Evolutionary conservation across 2,329 filamentous ascomycete species (phyloP), one percentile per base, ranked within the genome.

Genomic region (Ampelomyces quisqualis): DNA sequence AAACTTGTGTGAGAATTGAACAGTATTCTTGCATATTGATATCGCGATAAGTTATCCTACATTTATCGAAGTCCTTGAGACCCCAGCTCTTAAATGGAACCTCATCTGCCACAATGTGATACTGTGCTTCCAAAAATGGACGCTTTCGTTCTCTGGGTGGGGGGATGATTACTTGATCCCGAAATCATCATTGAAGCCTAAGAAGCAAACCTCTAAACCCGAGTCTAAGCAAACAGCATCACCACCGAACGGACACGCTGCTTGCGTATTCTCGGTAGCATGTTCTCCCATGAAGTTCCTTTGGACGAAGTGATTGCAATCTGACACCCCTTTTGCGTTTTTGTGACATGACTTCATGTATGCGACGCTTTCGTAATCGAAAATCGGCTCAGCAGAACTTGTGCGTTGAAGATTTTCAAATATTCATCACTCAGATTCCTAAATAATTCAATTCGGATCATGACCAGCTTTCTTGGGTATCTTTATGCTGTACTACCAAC

Each of bases 151-250:
- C n/a, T n/a, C n/a, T n/a, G n/a, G n/a, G n/a, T n/a, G n/a, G n/a
- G n/a, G n/a, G n/a, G n/a, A n/a, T n/a, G n/a, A n/a, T n/a, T n/a
- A 39, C 23, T 58, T 58, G 31, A 58, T 48, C 2, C 55, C 53
- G 10, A 58, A 29, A 34, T 58, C 46, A 3, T 40, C 28, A 23
- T 45, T 47, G 2, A 51, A 56, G 21, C 48, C 36, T 2, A 58
- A 9, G n/a, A 42, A 24, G 4, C n/a, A n/a, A n/a, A n/a, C n/a
- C n/a, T n/a, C n/a, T n/a, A n/a, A n/a, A n/a, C 55, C 55, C 0
- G 48, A 51, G 24, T 58, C 55, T 20, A 38, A 49, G 26, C 31
- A 43, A 3, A 48, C 40, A 7, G 33, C 46, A 17, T 39, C 20
- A 28, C 27, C 27, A 14, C 48, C 44, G 27, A 58, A 58, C 7